Evolutionary conservation across 192 early-diverging fungal species (phyloP), one percentile per base, ranked within the genome.

Genomic region (Dissophora globulifera): DNA sequence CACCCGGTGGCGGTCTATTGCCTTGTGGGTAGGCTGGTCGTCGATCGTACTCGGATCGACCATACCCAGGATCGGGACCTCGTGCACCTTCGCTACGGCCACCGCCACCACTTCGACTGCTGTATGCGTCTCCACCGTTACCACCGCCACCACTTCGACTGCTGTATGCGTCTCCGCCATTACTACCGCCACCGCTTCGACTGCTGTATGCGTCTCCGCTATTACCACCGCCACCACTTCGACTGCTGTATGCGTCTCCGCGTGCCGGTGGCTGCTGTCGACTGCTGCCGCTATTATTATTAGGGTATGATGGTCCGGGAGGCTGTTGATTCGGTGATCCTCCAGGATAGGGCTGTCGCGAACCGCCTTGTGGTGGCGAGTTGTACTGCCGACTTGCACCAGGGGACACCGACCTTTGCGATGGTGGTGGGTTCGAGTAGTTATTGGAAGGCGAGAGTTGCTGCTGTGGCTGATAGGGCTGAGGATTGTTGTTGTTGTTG

Each of bases 401-500:
- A 29, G 69, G 69, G 1, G 69, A 72, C 8, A 32, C 48, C 16
- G 66, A 58, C 8, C 55, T 46, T 50, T 52, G 60, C 32, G 67
- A 70, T 17, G 58, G 29, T 2, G 58, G 62, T 7, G n/a, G n/a
- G n/a, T 46, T 23, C 8, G 67, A 56, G 22, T 55, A 41, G 35
- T 50, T 46, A 50, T 56, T 58, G 27, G 67, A 59, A 3, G 67
- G 67, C 15, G 67, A 60, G 6, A 69, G 58, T 15, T 69, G 67
- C 19, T 64, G 51, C 5, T 55, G 52, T 20, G 31, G 63, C 22
- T 66, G 45, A 3, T 54, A 43, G 19, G 45, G 25, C 35, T 22
- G 9, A 7, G 13, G 46, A 29, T 33, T 54, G 29, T 35, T 46
- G 42, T 29, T 46, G 42, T 13, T 58, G 19, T 43, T 67, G 42